Percentiles rank a stretch among this genome's conserved stretches.
These are phyloP conservation scores for Delitschia confertaspora DNA, from an alignment of 495 filamentous ascomycete genomes.

Conservation along the genomic window DNA sequence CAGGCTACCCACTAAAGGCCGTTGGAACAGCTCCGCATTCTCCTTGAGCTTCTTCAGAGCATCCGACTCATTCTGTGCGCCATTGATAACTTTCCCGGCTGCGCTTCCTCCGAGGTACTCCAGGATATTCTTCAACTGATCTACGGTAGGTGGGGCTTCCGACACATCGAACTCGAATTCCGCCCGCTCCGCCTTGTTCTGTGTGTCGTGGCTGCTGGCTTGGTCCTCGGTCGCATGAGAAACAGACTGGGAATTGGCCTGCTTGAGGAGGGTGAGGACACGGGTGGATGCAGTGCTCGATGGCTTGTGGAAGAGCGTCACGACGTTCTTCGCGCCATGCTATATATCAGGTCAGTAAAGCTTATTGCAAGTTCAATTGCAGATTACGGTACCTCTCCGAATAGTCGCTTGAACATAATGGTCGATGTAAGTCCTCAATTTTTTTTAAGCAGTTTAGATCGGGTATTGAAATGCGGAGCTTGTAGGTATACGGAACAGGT, in stretches of 20 bases:
- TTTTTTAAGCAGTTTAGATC: too few relatives aligned
- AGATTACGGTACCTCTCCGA: conserved; percentile 29
- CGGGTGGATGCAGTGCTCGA: conserved; percentile 53
- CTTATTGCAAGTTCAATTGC: not conserved
- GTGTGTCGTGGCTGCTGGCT: conserved; percentile 48
- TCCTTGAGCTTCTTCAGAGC: conserved; percentile 62
- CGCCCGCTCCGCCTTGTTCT: conserved; percentile 47
- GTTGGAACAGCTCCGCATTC: conserved; percentile 50
- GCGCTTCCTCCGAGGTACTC: conserved; percentile 58
- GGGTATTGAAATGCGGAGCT: too few relatives aligned
- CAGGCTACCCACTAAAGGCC: conserved; percentile 55
- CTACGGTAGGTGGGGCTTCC: conserved; percentile 66
- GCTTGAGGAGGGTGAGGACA: conserved; percentile 64
- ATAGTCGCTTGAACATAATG: conserved; percentile 35
- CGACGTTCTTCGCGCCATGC: conserved; percentile 53
- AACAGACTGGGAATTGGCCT: conserved; percentile 52
- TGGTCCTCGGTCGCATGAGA: conserved; percentile 57
- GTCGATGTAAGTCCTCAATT: not conserved
- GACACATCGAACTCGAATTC: conserved; percentile 83
- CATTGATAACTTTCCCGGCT: conserved; percentile 55
- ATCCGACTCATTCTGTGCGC: conserved; percentile 60
- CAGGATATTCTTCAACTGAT: conserved; percentile 79
- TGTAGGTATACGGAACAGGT: too few relatives aligned
- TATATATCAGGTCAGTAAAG: conserved; percentile 16
- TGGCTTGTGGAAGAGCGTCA: conserved; percentile 92